Evolutionary conservation across 2,329 filamentous ascomycete species (phyloP).

Genomic region (Rutstroemia sp.): DNA sequence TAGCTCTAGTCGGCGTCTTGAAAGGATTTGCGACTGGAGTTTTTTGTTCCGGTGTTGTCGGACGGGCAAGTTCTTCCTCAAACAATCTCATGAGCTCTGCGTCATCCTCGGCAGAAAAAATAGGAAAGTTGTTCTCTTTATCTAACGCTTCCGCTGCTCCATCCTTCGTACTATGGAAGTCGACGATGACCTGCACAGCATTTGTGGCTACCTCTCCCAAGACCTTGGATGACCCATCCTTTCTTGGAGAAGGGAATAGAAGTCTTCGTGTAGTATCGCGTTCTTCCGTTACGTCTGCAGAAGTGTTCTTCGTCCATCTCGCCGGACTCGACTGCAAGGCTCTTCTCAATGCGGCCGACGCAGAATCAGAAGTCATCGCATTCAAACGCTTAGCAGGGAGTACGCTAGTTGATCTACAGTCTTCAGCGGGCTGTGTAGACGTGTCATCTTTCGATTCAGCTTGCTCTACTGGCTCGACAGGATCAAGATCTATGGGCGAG

Average conservation of each 20-base stretch:
- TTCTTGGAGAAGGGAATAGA: constrained; percentile 70
- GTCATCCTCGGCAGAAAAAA: constrained; percentile 14
- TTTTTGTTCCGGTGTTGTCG: constrained; percentile 24
- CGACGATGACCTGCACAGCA: constrained; percentile 38
- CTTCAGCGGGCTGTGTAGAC: background rate
- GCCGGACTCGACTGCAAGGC: constrained; percentile 32
- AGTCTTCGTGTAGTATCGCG: constrained; percentile 57
- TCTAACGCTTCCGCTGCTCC: constrained; percentile 16
- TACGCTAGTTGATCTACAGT: constrained; percentile 20
- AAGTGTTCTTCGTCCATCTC: constrained; percentile 44
- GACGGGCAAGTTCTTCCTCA: constrained; percentile 27
- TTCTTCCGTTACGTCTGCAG: constrained; percentile 39
- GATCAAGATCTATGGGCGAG: constrained; percentile 7
- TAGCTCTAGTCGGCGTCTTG: constrained; percentile 29
- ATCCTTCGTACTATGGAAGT: constrained; percentile 28
- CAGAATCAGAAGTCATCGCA: constrained; percentile 27
- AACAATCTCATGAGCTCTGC: constrained; percentile 29
- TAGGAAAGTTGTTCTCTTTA: constrained; percentile 27
- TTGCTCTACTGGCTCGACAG: background rate
- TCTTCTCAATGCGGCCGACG: constrained; percentile 25
- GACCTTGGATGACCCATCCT: constrained; percentile 53
- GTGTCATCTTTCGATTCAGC: background rate
- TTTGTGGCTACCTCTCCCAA: constrained; percentile 52
- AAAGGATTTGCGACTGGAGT: constrained; percentile 22
- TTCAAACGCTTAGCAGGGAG: constrained; percentile 23